These are phyloP conservation scores for Davidsoniella neocaledoniae DNA, from an alignment of 2,329 filamentous ascomycete genomes.

Conservation along the genomic window DNA sequence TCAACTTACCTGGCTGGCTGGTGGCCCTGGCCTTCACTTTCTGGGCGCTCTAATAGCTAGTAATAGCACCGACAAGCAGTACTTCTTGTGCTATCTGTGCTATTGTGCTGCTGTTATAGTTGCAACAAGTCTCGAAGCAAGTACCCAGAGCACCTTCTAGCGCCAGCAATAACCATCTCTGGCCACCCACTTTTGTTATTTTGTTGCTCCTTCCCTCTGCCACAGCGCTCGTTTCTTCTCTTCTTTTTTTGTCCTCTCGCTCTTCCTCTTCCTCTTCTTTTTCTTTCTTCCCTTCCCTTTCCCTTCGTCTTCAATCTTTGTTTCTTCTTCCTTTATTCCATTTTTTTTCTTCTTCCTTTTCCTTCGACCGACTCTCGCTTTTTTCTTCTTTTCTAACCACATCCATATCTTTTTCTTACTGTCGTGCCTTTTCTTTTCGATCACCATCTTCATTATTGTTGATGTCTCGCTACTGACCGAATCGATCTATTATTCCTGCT, in stretches of 20 bases:
- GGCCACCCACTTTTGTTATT: slow-evolving; percentile 10
- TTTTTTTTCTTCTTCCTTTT: slow-evolving; percentile 6
- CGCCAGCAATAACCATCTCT: slow-evolving; percentile 3
- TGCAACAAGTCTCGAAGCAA: background rate
- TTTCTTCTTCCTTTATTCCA: slow-evolving; percentile 3
- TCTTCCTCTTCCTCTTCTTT: slow-evolving; percentile 4
- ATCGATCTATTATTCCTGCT: too few species aligned
- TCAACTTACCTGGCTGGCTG: too few species aligned
- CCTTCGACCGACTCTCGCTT: background rate
- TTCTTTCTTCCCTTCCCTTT: background rate
- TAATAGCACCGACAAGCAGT: too few species aligned
- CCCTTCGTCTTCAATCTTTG: slow-evolving; percentile 8
- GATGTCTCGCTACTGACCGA: background rate
- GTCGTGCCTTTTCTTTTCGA: background rate
- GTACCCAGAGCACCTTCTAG: slow-evolving; percentile 1
- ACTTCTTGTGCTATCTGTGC: background rate
- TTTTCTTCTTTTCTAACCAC: background rate
- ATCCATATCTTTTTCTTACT: background rate
- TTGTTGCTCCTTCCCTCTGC: background rate
- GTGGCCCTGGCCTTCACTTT: slow-evolving; percentile 2
- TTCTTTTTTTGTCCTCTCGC: slow-evolving; percentile 5
- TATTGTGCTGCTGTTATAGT: background rate
- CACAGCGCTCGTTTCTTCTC: background rate
- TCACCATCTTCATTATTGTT: background rate
- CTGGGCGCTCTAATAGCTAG: slow-evolving; percentile 1